Conservation (phyloP, 768 basidiomycete genomes). For the Xerocomus brunneocitrinus region DNA sequence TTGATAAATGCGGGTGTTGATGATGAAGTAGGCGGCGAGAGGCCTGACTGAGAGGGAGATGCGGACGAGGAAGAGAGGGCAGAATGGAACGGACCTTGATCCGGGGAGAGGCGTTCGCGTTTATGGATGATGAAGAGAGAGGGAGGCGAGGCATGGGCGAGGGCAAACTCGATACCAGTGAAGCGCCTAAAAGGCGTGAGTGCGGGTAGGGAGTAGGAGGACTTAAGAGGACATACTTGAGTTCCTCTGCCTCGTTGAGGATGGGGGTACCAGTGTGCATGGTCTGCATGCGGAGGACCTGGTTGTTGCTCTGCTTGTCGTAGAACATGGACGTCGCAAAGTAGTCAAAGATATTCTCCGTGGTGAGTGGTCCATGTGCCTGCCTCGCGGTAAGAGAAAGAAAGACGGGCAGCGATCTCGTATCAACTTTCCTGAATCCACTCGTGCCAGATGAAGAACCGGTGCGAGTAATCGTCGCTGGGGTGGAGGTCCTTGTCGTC, state of each 20-base stretch:
- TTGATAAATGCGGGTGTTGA: slow-evolving; percentile 87
- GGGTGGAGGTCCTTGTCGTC: slow-evolving; percentile 67
- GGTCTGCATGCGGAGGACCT: slow-evolving; percentile 90
- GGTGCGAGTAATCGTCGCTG: slow-evolving; percentile 73
- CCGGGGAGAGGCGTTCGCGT: slow-evolving; percentile 75
- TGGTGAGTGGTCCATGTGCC: slow-evolving; percentile 74
- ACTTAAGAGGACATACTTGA: slow-evolving; percentile 47
- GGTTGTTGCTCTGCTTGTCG: slow-evolving; percentile 91
- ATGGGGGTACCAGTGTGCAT: slow-evolving; percentile 77
- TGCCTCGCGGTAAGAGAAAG: slow-evolving; percentile 1
- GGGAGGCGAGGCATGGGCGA: slow-evolving; percentile 77
- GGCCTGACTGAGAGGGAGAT: slow-evolving; percentile 52
- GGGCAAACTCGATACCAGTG: slow-evolving; percentile 81
- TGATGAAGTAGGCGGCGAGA: slow-evolving; percentile 80
- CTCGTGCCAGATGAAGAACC: slow-evolving; percentile 89
- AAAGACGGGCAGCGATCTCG: neutral
- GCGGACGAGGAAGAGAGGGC: neutral
- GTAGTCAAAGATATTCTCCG: slow-evolving; percentile 83
- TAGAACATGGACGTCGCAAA: slow-evolving; percentile 91
- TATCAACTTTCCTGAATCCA: slow-evolving; percentile 65
- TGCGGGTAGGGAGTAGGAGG: neutral
- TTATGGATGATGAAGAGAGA: slow-evolving; percentile 88
- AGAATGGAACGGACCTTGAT: slow-evolving; percentile 56
- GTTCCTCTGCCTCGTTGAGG: slow-evolving; percentile 78
- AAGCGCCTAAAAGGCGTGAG: slow-evolving; percentile 55